Base-by-base conservation (phyloP, 352 stramenopile species). In the Pilasporangium apinafurcum region DNA sequence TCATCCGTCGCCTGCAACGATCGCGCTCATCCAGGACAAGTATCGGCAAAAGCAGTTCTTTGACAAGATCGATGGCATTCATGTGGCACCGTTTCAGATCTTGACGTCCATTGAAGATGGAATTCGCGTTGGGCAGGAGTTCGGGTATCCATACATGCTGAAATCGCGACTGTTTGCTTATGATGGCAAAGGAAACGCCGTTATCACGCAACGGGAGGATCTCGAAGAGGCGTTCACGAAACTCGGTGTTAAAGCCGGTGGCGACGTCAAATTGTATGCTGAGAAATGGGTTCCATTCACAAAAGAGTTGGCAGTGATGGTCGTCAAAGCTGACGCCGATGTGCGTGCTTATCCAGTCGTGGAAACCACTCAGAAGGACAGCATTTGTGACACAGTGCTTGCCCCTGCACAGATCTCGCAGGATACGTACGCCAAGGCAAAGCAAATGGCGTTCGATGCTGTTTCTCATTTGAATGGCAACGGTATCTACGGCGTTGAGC, bases 81-180 rank as follows among this genome's bases (percentile, higher is more conserved):
- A 42, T 13, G 62, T 92, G 28, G 77, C 72, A 18, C 68, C 68
- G 9, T 93, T 83, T 48, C 46, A 59, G 24, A 51, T 62, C 16
- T 59, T 92, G 9, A 62, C 62, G n/a, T 73, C 62, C 14, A 32
- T 67, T 4, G 43, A 65, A 12, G 60, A 68, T 4, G 80, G 74
- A 4, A 26, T 62, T 24, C 56, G 60, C 4, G 58, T 86, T 16
- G 74, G 80, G 2, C 21, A 65, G 33, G 17, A 29, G 13, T 92
- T 88, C 33, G 96, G 95, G n/a, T 96, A 98, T 49, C 96, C 96
- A n/a, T 88, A 97, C 37, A 98, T 99, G 94, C 86, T 99, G 44
- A 99, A 99, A 71, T 95, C 92, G 21, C 82, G 95, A 37, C 77
- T 77, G 22, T 92, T 92, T 36, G 96, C 90, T 22, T 99, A 99